These are phyloP conservation scores for Phytomonas sp. DNA, from an alignment of 208 protist species.

Conservation along the genomic window DNA sequence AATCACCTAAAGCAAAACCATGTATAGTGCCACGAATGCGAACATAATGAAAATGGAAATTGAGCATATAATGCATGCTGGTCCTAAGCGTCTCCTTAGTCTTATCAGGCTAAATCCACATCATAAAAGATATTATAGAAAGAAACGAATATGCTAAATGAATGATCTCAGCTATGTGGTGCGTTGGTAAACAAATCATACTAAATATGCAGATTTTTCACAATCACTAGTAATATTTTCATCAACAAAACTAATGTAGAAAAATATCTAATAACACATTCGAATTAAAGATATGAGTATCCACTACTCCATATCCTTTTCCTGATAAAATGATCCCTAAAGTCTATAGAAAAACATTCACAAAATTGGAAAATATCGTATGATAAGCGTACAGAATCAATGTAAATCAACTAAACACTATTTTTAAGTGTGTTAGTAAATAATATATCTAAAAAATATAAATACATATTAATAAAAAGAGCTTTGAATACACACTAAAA, in stretches of 20 bases:
- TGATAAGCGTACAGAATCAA: constrained; percentile 7
- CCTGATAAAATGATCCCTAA: neutral
- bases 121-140: too few species aligned
- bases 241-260: neutral
- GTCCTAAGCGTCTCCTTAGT: too few species aligned
- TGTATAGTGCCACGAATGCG: neutral
- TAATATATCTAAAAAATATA: too few species aligned
- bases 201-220: too few species aligned
- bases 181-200: too few species aligned
- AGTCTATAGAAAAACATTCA: constrained; percentile 3
- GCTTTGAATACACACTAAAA: constrained; percentile 4
- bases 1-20: neutral
- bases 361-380: constrained; percentile 12
- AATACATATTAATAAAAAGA: neutral
- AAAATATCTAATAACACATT: neutral
- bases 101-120: too few species aligned
- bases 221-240: too few species aligned
- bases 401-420: neutral
- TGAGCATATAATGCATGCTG: constrained; percentile 10
- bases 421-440: too few species aligned
- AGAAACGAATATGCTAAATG: too few species aligned
- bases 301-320: neutral
- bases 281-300: constrained; percentile 3
- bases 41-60: constrained; percentile 14
- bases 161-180: too few species aligned